Base-by-base conservation (phyloP, 805 yeast genomes). In the Ogataea siamensis region DNA sequence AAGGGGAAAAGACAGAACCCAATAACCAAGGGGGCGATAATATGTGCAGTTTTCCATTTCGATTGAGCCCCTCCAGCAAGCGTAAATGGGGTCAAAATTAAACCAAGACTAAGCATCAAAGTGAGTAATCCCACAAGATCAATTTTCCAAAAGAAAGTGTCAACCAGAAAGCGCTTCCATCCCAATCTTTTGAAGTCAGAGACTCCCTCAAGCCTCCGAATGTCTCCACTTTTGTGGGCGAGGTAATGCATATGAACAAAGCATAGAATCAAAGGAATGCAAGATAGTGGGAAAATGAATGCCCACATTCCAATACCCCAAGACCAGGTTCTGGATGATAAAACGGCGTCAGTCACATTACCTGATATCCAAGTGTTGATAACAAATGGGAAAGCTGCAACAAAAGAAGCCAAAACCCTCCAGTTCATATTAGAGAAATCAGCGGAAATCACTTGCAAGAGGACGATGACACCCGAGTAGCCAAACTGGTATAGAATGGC, bases 251-350 rank as follows among this genome's bases (percentile, higher is more conserved):
- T 78, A 57, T 80, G 81, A 3, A 68, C 12, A 51, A 78, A 63
- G 51, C 80, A 71, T 5, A 49, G 45, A 6, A 80, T 47, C 35
- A 83, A 58, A 14, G 89, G 91, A n/a, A 83, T 36, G 47, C 80
- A 66, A 5, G 78, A 55, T 25, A 80, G 63, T 23, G 89, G 89
- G 69, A 78, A 74, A 46, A 83, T 80, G 50, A 80, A 78, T 2
- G 88, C 87, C 84, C 84, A 83, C 74, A 83, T 82, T 26, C 82
- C 88, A 49, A 82, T 76, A 52, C 81, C 82, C 89, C 89, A 83
- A 9, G 78, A 68, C 81, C 87, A 80, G 22, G 68, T 49, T 9
- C 60, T 60, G 9, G 62, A 62, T 2, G 13, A 16, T 14, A 48
- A n/a, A 22, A 62, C 62, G 39, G 69, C 58, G 23, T 60, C 60